phyloP scores from a whole-genome alignment of 345 rosid genomes.

The Theobroma cacao region DNA sequence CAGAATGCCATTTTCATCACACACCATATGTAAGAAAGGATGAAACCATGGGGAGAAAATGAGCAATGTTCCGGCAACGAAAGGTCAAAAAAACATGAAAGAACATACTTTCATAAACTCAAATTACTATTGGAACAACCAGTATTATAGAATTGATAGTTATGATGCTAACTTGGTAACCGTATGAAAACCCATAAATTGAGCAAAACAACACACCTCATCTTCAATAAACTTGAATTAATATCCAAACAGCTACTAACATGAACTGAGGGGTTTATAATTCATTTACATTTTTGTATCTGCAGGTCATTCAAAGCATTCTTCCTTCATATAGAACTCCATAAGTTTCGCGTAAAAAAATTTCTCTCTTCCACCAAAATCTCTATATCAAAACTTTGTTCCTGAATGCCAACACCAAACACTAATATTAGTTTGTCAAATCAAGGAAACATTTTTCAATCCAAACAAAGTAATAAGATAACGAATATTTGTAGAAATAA shows the following conservation, averaged over 20 bases:
- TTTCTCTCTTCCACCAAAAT: slow-evolving; percentile 15
- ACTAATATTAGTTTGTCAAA: slow-evolving; percentile 8
- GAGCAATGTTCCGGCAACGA: background rate
- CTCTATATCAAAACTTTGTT: slow-evolving; percentile 87
- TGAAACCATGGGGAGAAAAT: background rate
- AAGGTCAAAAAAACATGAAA: background rate
- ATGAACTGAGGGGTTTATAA: slow-evolving; percentile 26
- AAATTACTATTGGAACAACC: background rate
- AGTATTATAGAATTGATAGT: background rate
- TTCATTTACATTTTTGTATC: slow-evolving; percentile 36
- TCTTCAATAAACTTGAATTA: slow-evolving; percentile 14
- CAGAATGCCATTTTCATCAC: background rate
- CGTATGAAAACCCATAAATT: background rate
- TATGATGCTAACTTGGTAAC: background rate
- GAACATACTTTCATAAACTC: background rate
- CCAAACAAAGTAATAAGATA: background rate
- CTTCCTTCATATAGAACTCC: slow-evolving; percentile 17
- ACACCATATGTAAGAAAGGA: background rate
- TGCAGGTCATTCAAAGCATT: slow-evolving; percentile 16
- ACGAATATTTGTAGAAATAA: background rate
- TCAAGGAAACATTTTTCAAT: background rate
- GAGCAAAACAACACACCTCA: slow-evolving; percentile 1
- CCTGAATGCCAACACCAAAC: slow-evolving; percentile 42
- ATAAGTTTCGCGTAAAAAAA: slow-evolving; percentile 19
- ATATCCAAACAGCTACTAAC: slow-evolving; percentile 14